Evolutionary conservation across 1,284 basidiomycete genomes (phyloP).

Genomic region (Rhodotorula glutinis): DNA sequence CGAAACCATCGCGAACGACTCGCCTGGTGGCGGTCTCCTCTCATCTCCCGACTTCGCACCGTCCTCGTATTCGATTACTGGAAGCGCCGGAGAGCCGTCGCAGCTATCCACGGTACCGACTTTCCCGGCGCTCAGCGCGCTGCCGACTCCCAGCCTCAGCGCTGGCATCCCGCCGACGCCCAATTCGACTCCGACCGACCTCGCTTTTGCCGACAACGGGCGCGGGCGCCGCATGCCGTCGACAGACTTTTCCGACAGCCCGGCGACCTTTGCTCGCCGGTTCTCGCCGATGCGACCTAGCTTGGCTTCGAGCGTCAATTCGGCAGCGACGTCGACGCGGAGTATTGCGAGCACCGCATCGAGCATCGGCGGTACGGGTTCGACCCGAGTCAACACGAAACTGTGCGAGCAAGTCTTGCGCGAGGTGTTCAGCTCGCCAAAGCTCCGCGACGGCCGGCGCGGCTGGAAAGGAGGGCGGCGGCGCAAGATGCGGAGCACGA

Average conservation of each 20-base stretch:
- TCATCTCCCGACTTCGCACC: conserved; percentile 37
- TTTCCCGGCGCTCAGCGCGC: conserved; percentile 11
- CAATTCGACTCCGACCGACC: conserved; percentile 37
- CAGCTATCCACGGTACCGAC: conserved; percentile 20
- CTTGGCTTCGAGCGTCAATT: conserved; percentile 19
- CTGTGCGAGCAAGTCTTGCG: conserved; percentile 91
- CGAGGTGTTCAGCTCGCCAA: conserved; percentile 59
- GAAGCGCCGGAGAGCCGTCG: conserved; percentile 22
- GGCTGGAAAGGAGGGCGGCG: conserved; percentile 31
- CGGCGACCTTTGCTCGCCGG: conserved; percentile 14
- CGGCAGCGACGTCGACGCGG: not conserved
- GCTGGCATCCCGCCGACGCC: conserved; percentile 26
- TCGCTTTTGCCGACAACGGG: not conserved
- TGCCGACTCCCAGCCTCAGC: not conserved
- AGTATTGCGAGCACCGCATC: conserved; percentile 1
- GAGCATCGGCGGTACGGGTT: conserved; percentile 64
- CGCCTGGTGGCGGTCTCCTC: conserved; percentile 18
- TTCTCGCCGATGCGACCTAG: conserved; percentile 45
- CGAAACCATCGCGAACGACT: conserved; percentile 22
- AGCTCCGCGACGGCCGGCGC: conserved; percentile 31
- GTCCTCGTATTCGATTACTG: conserved; percentile 30
- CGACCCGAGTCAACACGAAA: conserved; percentile 84
- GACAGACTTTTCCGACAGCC: conserved; percentile 17
- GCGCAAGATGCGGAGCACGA: conserved; percentile 6
- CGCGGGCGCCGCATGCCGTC: conserved; percentile 20